Evolutionary conservation across 2,329 filamentous ascomycete genomes (phyloP).

Genomic region (Diaporthe citrichinensis): DNA sequence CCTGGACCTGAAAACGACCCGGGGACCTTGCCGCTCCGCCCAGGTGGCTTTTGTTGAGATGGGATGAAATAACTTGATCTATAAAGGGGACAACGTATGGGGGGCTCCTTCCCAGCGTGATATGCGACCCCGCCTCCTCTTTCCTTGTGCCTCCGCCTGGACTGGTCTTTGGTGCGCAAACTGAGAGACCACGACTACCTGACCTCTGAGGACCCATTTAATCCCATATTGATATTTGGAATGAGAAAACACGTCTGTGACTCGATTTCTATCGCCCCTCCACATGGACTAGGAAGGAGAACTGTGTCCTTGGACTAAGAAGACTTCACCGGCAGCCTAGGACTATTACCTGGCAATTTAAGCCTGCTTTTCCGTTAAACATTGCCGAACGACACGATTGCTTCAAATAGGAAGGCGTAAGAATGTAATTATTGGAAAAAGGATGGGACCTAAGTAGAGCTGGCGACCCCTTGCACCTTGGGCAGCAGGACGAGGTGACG

Average conservation of each 20-base stretch:
- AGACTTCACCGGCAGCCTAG: not conserved
- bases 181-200: not conserved
- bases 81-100: not conserved
- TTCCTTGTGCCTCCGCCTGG: not conserved
- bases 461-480: not conserved
- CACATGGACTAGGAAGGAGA: not conserved
- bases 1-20: not conserved
- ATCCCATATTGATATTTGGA: not conserved
- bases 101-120: not conserved
- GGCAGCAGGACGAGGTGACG: not conserved
- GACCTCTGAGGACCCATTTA: not conserved
- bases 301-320: not conserved
- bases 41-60: conserved; percentile 9
- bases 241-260: not conserved
- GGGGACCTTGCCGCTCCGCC: not conserved
- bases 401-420: not conserved
- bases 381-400: rapidly evolving
- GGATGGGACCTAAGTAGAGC: no score
- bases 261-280: not conserved
- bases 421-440: not conserved
- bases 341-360: not conserved
- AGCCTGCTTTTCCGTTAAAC: not conserved
- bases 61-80: not conserved
- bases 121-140: not conserved
- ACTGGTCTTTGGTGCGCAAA: not conserved